phyloP scores from a whole-genome alignment of 1,284 basidiomycete genomes.

The Neonothopanus nambi region DNA sequence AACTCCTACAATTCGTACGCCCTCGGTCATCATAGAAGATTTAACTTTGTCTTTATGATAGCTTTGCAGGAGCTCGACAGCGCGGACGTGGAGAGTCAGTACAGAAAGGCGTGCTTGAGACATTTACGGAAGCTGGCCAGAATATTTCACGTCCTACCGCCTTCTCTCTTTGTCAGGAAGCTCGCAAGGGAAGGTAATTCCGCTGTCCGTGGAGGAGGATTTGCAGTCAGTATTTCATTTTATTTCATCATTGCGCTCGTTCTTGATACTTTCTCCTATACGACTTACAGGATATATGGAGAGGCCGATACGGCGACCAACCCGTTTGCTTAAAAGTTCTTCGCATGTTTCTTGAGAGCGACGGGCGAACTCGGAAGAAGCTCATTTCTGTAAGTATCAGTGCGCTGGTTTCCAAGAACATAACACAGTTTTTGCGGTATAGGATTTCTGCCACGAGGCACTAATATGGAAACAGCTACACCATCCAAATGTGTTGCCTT shows the following conservation, averaged over 20 bases:
- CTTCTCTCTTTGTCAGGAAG: not conserved
- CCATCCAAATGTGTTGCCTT: slow-evolving; percentile 10
- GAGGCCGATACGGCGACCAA: not conserved
- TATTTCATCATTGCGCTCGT: slow-evolving; percentile 7
- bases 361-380: not conserved
- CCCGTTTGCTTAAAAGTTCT: slow-evolving; percentile 11
- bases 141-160: not conserved
- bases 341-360: not conserved
- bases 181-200: not conserved
- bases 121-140: slow-evolving; percentile 2
- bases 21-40: not conserved
- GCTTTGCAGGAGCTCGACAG: not conserved
- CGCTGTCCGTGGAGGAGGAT: slow-evolving; percentile 27
- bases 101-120: not conserved
- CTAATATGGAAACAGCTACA: slow-evolving; percentile 8
- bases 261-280: not conserved
- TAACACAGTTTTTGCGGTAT: too few species aligned
- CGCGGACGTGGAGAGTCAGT: not conserved
- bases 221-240: slow-evolving; percentile 24
- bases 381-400: not conserved
- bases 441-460: slow-evolving; percentile 9
- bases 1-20: slow-evolving; percentile 3
- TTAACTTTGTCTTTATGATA: not conserved
- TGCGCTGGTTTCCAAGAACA: too few species aligned
- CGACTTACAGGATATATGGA: slow-evolving; percentile 9